These are phyloP conservation scores for Geotrichum phurueaensis DNA, from an alignment of 1,139 yeast genomes.

Conservation along the genomic window DNA sequence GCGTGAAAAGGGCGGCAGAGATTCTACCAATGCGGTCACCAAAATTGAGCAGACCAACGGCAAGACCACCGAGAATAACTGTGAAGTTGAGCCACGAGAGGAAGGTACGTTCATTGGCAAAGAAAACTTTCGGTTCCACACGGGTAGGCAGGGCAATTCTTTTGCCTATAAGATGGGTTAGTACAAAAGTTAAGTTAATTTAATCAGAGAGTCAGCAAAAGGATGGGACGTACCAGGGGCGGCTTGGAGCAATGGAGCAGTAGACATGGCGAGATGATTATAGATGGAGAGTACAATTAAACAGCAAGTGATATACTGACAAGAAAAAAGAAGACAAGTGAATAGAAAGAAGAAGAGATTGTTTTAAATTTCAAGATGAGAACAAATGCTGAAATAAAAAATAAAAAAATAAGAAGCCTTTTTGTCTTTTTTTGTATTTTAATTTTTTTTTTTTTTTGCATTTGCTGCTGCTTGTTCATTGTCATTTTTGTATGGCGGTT, in stretches of 20 bases:
- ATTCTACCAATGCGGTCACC: conserved; percentile 92
- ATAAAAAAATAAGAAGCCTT: neutral
- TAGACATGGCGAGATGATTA: conserved; percentile 39
- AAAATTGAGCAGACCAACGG: conserved; percentile 90
- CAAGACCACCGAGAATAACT: conserved; percentile 91
- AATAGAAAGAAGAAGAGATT: neutral
- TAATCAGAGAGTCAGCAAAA: neutral
- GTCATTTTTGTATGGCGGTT: neutral
- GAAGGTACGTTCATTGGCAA: conserved; percentile 92
- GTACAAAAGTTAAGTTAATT: neutral
- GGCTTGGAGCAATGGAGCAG: conserved; percentile 58
- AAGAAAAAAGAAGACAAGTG: neutral
- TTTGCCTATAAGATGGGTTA: conserved; percentile 45
- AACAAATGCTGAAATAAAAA: neutral
- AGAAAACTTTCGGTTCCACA: conserved; percentile 97
- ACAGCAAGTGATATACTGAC: neutral
- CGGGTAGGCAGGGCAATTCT: conserved; percentile 97
- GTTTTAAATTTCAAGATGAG: neutral
- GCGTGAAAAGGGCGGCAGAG: conserved; percentile 89
- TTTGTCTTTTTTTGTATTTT: neutral
- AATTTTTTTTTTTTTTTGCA: neutral
- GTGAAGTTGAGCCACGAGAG: conserved; percentile 98
- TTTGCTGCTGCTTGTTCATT: neutral
- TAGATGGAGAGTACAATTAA: neutral
- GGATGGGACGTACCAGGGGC: conserved; percentile 44